Base-by-base conservation (phyloP, 23 red algal genomes). In the Gracilariopsis chorda region DNA sequence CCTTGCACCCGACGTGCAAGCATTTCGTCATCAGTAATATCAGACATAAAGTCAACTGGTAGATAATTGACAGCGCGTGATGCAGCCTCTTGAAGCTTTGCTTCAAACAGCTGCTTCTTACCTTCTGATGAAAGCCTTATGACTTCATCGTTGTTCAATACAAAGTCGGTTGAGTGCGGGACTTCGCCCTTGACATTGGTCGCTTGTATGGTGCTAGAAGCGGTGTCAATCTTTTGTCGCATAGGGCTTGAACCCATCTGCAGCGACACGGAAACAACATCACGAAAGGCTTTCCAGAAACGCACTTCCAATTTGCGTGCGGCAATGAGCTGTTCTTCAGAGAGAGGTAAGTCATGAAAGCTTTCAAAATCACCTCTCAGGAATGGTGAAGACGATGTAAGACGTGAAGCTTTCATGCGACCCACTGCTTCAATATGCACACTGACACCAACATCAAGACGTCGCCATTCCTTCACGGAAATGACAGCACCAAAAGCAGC, bases 371-470 rank as follows among this genome's bases (percentile, higher is more conserved):
- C 43, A 32, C 48, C 77, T 4, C 37, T 53, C 46, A 91, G 45
- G 63, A 91, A 91, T n/a, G 88, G 77, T 44, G 57, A 51, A 7
- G 77, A 51, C 32, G 52, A 53, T 19, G 49, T 16, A n/a, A 91
- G 29, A 23, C 48, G 30, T 5, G 30, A 46, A 24, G 71, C 48
- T 25, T 46, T 52, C 27, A 64, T 23, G 25, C 88, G 53, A 36
- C 51, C 88, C 19, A 91, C 48, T 24, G 75, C 88, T 14, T 91
- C 75, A 9, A 91, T 44, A 35, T 57, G n/a, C 2, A 91, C 61
- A 71, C 77, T 82, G 41, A 91, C 77, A 21, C 88, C 88, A 40
- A 91, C 56, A 60, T 91, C 59, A 21, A 82, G 58, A 10, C 88
- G 53, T 42, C 45, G 37, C 88, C 88, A 91, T 23, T 79, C 46